phyloP scores from a whole-genome alignment of 2,329 filamentous ascomycete species.

The Talaromyces sp. region DNA sequence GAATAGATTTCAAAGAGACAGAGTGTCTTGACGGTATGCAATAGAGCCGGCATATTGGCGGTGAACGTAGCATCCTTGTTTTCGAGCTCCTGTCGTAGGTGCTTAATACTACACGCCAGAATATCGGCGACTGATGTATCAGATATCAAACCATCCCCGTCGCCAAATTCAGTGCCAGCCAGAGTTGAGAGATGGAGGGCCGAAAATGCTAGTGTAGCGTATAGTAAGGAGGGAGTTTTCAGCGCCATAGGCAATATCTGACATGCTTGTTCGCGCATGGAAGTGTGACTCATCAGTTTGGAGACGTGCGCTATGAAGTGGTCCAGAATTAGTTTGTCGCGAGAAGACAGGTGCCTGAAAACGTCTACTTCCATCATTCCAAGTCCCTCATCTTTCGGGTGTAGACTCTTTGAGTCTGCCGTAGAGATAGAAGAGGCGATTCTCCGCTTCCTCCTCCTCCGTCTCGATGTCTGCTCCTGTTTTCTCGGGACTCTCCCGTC shows the following conservation, averaged over 20 bases:
- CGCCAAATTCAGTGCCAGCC: not conserved
- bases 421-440: not conserved
- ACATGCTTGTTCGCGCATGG: slow-evolving; percentile 24
- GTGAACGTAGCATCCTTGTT: not conserved
- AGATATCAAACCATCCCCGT: not conserved
- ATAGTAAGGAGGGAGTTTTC: slow-evolving; percentile 24
- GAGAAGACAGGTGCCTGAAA: not conserved
- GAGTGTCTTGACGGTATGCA: slow-evolving; percentile 25
- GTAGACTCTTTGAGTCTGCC: not conserved
- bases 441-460: not conserved
- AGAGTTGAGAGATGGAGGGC: slow-evolving; percentile 23
- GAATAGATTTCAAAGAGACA: slow-evolving; percentile 28
- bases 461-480: slow-evolving; percentile 10
- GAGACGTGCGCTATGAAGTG: slow-evolving; percentile 26
- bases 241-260: slow-evolving; percentile 24
- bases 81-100: not conserved
- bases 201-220: slow-evolving; percentile 26
- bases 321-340: slow-evolving; percentile 21
- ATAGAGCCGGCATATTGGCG: slow-evolving; percentile 10
- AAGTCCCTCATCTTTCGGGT: not conserved
- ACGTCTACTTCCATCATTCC: not conserved
- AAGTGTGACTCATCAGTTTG: slow-evolving; percentile 23
- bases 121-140: not conserved
- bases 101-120: not conserved
- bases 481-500: slow-evolving; percentile 22